Percentiles rank a stretch among this genome's conserved stretches.
Conservation (phyloP, 768 basidiomycete species). For the Rhodotorula babjevae region DNA sequence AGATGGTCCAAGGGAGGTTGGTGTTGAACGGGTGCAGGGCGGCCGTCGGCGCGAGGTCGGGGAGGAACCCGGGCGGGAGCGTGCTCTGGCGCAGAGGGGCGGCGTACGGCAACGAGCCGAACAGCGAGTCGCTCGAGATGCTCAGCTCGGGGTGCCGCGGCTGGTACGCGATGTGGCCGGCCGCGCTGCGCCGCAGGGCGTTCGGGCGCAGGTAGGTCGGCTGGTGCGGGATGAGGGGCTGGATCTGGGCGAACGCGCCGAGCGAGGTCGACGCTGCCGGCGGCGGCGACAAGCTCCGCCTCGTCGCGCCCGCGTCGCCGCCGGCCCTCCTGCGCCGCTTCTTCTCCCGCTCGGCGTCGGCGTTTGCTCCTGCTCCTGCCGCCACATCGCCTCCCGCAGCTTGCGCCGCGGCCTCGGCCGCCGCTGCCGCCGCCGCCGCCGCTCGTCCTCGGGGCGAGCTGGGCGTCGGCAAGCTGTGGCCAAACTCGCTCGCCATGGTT, state of each 20-base stretch:
- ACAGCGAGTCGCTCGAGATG: slow-evolving; percentile 34
- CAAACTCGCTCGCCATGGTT: slow-evolving; percentile 13
- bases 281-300: slow-evolving; percentile 29
- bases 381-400: too few species aligned
- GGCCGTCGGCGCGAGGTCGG: slow-evolving; percentile 3
- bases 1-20: slow-evolving; percentile 32
- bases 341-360: neutral
- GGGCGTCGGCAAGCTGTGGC: slow-evolving; percentile 24
- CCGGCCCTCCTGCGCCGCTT: neutral
- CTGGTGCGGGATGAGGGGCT: slow-evolving; percentile 15
- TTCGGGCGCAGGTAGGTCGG: slow-evolving; percentile 11
- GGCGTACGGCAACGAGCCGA: slow-evolving; percentile 30
- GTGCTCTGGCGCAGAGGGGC: slow-evolving; percentile 18
- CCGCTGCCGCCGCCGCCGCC: neutral
- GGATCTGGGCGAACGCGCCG: slow-evolving; percentile 6
- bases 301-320: neutral
- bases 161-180: slow-evolving; percentile 17
- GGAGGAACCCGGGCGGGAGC: slow-evolving; percentile 31
- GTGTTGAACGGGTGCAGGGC: slow-evolving; percentile 35
- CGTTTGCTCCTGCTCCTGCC: neutral
- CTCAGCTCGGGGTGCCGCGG: slow-evolving; percentile 28
- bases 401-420: too few species aligned
- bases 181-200: slow-evolving; percentile 21
- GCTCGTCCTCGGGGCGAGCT: neutral
- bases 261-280: slow-evolving; percentile 14